Base-by-base conservation (phyloP, 2,329 filamentous ascomycete species). In the Alternaria postmessia region DNA sequence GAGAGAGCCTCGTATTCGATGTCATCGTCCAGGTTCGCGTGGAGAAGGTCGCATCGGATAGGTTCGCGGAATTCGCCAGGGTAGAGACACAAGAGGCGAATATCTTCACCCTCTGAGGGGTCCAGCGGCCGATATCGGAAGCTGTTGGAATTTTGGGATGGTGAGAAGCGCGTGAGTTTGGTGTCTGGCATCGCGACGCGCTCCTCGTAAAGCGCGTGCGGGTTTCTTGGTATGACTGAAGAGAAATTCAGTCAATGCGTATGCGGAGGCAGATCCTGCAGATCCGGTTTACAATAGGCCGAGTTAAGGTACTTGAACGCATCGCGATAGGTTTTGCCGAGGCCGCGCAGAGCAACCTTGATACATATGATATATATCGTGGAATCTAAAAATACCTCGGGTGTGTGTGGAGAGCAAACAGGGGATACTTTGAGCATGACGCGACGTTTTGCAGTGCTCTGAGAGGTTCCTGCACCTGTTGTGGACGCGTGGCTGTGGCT, bases 1-100 rank as follows among this genome's bases (percentile, higher is more conserved):
- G 65, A 68, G n/a, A 68, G 46, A n/a, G 68, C 67, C 54, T 71
- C 67, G 26, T 69, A 71, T 36, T 57, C 53, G 44, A 60, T 57
- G 20, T 57, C 57, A 54, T 54, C 47, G 20, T 57, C 57, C 46
- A 60, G 47, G 18, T 44, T 47, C 34, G 57, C 42, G 18, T 60
- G 57, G 47, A 60, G 46, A 20, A 60, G 57, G 32, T 60, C 57
- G 49, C 57, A 60, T 28, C 53, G 57, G 44, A 60, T 47, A n/a
- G 46, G 57, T 26, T 60, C 57, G 57, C 52, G 53, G 26, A 46
- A 42, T 36, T 56, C 41, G 53, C 57, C 57, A 26, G 57, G 53
- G 30, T 60, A 57, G 41, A 60, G 57, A 30, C 53, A 57, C 47
- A 60, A 28, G 30, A 60, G 26, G 41, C 57, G 57, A 52, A 60